Base-by-base conservation (phyloP, 495 filamentous ascomycete genomes). In the Penicillium simplicissimum region DNA sequence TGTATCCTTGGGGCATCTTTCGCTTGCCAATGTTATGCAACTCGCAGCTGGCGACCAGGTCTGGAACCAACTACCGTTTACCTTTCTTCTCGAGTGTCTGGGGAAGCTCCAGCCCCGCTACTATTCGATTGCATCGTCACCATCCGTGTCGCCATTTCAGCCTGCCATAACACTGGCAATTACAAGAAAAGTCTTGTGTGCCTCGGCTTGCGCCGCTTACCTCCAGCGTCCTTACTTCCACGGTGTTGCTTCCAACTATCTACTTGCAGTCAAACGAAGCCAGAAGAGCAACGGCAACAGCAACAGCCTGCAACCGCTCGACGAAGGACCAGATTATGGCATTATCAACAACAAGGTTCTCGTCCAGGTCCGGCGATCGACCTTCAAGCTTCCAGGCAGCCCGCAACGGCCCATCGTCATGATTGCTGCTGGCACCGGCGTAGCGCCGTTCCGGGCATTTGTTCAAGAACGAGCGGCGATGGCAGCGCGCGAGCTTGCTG, bases 61-160 rank as follows among this genome's bases (percentile, higher is more conserved):
- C 8, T 76, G 74, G 70, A 59, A 54, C 4, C 25, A 52, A 17
- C 51, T 77, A 11, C 74, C 73, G 4, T 66, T 79, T 10, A 69
- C 71, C 8, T 67, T 67, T 40, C 34, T 78, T 28, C 25, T 79
- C 38, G 70, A 75, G 51, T 59, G 52, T 17, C 57, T 79, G 5
- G 62, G 57, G 9, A 42, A 49, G 6, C 64, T 72, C 42, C 70
- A 70, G 45, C 75, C 77, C 6, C 71, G 78, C 37, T 76, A 73
- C 58, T 81, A 75, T 55, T 80, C 77, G 23, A 79, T 81, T 54
- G 75, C 78, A n/a, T 81, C 78, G 8, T 74, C 72, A 8, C 64
- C 68, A 13, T 43, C 73, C 17, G 65, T 79, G 7, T 52, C 62
- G 3, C 67, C 73, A 14, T 57, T 66, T 1, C 19, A 31, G 7